Percentiles rank a stretch among this genome's conserved stretches.
These are phyloP conservation scores for Phoma sp. DNA, from an alignment of 2,329 filamentous ascomycete species.

Conservation along the genomic window DNA sequence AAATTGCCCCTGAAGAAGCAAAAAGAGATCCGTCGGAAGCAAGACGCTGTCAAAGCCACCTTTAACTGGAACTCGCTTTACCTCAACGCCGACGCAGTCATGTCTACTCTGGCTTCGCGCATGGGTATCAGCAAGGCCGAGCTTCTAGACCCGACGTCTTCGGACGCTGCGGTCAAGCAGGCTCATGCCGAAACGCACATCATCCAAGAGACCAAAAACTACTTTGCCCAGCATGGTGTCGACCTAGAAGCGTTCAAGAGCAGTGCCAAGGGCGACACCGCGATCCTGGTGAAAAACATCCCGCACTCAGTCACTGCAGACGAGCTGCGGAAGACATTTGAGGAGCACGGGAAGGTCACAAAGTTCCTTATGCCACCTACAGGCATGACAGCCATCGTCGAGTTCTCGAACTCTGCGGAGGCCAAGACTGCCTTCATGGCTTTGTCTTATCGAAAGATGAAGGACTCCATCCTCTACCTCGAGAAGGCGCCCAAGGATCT, in stretches of 20 bases:
- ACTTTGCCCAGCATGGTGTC: slow-evolving; percentile 85
- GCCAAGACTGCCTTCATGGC: slow-evolving; percentile 83
- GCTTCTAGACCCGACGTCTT: slow-evolving; percentile 90
- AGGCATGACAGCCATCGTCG: slow-evolving; percentile 91
- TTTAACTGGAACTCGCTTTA: slow-evolving; percentile 99
- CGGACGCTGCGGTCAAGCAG: slow-evolving; percentile 94
- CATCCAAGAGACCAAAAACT: slow-evolving; percentile 94
- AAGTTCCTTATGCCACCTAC: slow-evolving; percentile 89
- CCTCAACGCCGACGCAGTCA: slow-evolving; percentile 93
- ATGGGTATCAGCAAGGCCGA: slow-evolving; percentile 91
- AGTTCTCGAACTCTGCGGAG: slow-evolving; percentile 79
- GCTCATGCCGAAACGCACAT: slow-evolving; percentile 94
- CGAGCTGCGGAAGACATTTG: slow-evolving; percentile 80
- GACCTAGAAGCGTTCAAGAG: slow-evolving; percentile 91
- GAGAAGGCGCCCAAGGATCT: slow-evolving; percentile 90
- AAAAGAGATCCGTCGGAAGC: slow-evolving; percentile 83
- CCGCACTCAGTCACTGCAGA: slow-evolving; percentile 80
- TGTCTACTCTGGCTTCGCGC: slow-evolving; percentile 84
- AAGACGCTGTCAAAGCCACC: slow-evolving; percentile 74
- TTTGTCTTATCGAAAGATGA: slow-evolving; percentile 87
- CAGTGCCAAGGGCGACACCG: slow-evolving; percentile 80
- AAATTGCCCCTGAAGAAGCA: slow-evolving; percentile 95
- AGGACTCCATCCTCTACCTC: slow-evolving; percentile 88
- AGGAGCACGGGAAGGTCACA: slow-evolving; percentile 81
- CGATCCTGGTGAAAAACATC: slow-evolving; percentile 94